Evolutionary conservation across 768 basidiomycete species (phyloP), one percentile per base, ranked within the genome.

Genomic region (Lentinula aciculospora): DNA sequence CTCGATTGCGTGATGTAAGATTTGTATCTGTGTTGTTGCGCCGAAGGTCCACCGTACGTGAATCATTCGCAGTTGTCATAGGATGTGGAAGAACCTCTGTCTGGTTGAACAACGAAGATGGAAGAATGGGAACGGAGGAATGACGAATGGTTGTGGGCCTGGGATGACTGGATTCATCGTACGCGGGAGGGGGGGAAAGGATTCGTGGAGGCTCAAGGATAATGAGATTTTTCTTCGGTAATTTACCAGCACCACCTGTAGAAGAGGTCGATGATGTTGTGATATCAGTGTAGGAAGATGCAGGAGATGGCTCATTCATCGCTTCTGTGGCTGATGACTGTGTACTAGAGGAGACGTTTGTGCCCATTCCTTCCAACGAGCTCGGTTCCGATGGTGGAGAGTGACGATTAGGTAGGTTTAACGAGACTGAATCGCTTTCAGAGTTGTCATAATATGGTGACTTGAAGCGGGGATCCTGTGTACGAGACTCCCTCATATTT

Each of bases 61-160:
- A 19, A 29, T 58, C 23, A 45, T 62, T 47, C 17, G 51, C 51
- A 23, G 36, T 59, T 42, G 40, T 49, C 48, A 36, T 61, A 53
- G 39, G 66, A 62, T 34, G 63, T 21, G 50, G 48, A 29, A 34
- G 56, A 27, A 57, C 31, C 12, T 47, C 56, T 3, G 34, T 29
- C 4, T 25, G 29, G 3, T 57, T 25, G 13, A 25, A 10, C 15
- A 48, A 46, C 27, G 40, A 29, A 21, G 54, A 56, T 4, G 51
- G 40, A 17, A 55, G 42, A 15, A 28, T 44, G 23, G 58, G 53
- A 39, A 53, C 46, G 4, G 53, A 54, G 17, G 39, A 23, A 42
- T 32, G 28, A 10, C 44, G 53, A 8, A 48, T 15, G 32, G 58
- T 29, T 2, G n/a, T 17, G 3, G 58, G 58, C 15, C 36, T 32